A percentile compares a stretch with the other conserved stretches of the same genome.
Evolutionary conservation across 495 filamentous ascomycete species (phyloP).

Genomic region (Annulohypoxylon nitens): DNA sequence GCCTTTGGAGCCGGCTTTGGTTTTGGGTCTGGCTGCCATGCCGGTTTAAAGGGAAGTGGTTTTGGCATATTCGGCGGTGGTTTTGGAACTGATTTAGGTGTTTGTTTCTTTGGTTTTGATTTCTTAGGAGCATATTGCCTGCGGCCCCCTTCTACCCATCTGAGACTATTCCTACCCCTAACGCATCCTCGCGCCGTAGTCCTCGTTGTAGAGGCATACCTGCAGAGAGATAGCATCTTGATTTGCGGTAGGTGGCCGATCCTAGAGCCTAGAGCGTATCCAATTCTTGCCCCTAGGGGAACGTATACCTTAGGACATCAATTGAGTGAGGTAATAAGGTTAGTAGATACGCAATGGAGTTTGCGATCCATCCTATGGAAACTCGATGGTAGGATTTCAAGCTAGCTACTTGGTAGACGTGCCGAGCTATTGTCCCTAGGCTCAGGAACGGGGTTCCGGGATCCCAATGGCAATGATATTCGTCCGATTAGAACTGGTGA

Average conservation of each 20-base stretch:
- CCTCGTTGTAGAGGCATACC: constrained; percentile 20
- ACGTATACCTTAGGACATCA: constrained; percentile 3
- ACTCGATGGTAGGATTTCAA: background rate
- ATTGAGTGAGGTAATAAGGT: constrained; percentile 19
- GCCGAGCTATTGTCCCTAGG: constrained; percentile 25
- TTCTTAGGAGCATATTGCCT: constrained; percentile 30
- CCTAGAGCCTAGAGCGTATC: constrained; percentile 14
- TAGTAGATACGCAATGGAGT: constrained; percentile 26
- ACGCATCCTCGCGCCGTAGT: constrained; percentile 19
- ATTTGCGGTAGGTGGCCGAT: constrained; percentile 20
- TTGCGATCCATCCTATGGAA: constrained; percentile 38
- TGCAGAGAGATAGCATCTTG: constrained; percentile 40
- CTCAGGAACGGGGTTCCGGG: constrained; percentile 21
- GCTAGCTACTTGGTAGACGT: constrained; percentile 26
- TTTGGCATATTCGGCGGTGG: constrained; percentile 20
- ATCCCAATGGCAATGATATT: constrained; percentile 37
- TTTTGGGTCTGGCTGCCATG: constrained; percentile 14
- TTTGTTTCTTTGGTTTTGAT: background rate
- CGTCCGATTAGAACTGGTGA: constrained; percentile 40
- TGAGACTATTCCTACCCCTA: constrained; percentile 38
- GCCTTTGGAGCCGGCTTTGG: background rate
- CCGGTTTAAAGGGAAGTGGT: constrained; percentile 25
- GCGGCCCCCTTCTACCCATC: constrained; percentile 14
- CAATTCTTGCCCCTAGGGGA: background rate
- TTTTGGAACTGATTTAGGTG: background rate